Percentiles rank a stretch among this genome's conserved stretches.
These are phyloP conservation scores for Metschnikowia baotianmanensis DNA, from an alignment of 805 yeast species.

Conservation along the genomic window DNA sequence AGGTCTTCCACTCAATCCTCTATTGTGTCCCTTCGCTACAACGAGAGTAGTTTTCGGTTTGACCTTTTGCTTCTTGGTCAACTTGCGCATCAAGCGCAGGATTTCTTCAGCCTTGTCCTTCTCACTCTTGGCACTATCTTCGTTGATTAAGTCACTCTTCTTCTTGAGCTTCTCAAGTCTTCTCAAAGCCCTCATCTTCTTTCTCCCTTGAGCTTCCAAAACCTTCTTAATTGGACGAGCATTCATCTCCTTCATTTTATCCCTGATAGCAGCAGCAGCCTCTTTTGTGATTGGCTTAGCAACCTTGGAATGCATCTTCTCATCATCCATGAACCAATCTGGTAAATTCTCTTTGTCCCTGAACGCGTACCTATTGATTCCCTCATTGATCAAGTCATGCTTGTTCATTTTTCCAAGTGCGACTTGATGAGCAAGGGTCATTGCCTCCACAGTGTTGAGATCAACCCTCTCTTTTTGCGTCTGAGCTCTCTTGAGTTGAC, in stretches of 20 bases:
- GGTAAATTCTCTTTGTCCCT: conserved; percentile 90
- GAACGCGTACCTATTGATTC: conserved; percentile 88
- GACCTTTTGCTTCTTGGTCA: conserved; percentile 64
- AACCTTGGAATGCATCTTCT: conserved; percentile 78
- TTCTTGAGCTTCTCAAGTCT: conserved; percentile 85
- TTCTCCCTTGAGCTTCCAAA: conserved; percentile 95
- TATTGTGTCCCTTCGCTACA: conserved; percentile 82
- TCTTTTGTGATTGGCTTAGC: conserved; percentile 94
- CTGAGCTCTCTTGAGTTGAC: conserved; percentile 38
- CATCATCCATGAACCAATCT: conserved; percentile 97
- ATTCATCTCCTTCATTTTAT: conserved; percentile 59
- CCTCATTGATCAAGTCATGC: conserved; percentile 87
- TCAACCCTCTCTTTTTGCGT: conserved; percentile 67
- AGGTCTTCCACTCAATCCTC: conserved; percentile 91
- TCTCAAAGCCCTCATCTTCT: conserved; percentile 87
- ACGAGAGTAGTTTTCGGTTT: conserved; percentile 87
- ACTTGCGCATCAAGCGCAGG: conserved; percentile 75
- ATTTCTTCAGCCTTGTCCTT: conserved; percentile 94
- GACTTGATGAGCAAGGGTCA: conserved; percentile 96
- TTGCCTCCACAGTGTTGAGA: conserved; percentile 89
- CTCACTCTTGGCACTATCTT: conserved; percentile 83
- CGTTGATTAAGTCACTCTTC: conserved; percentile 90
- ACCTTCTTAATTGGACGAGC: conserved; percentile 99
- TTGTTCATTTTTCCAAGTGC: conserved; percentile 86
- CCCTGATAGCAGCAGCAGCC: conserved; percentile 44